Conservation (phyloP, 169 alveolate genomes). For the Condylostoma magnum region DNA sequence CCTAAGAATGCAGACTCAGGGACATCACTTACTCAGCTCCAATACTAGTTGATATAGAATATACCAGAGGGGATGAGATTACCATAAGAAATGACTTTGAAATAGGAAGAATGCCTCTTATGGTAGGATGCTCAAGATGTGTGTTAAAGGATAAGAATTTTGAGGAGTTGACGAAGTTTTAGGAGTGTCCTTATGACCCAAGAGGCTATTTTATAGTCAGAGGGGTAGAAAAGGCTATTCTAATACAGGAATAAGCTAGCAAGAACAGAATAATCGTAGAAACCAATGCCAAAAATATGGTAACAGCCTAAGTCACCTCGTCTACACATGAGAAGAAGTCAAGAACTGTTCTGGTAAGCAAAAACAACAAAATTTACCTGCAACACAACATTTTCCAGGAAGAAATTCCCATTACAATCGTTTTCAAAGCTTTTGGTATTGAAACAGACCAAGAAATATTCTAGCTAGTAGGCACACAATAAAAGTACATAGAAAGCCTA, state of each 20-base stretch:
- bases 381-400: conserved; percentile 95
- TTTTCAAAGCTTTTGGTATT: conserved; percentile 98
- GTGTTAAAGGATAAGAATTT: conserved; percentile 67
- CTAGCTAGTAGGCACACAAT: conserved; percentile 92
- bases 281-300: conserved; percentile 89
- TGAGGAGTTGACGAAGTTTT: conserved; percentile 67
- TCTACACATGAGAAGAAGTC: conserved; percentile 97
- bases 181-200: conserved; percentile 91
- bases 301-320: conserved; percentile 96
- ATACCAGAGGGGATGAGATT: conserved; percentile 89
- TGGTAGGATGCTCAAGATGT: conserved; percentile 94
- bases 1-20: conserved; percentile 96
- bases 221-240: conserved; percentile 98
- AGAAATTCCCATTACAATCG: conserved; percentile 95
- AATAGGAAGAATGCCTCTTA: conserved; percentile 96
- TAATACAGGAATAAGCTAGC: conserved; percentile 98
- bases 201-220: conserved; percentile 98
- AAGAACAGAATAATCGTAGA: conserved; percentile 99
- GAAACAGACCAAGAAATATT: conserved; percentile 98
- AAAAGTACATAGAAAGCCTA: conserved; percentile 64
- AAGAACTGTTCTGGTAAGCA: conserved; percentile 93
- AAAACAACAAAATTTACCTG: conserved; percentile 91
- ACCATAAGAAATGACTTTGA: conserved; percentile 82
- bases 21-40: conserved; percentile 98
- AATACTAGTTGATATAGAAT: conserved; percentile 94